Evolutionary conservation across 2,329 filamentous ascomycete genomes (phyloP).

Genomic region (Nemania sp.): DNA sequence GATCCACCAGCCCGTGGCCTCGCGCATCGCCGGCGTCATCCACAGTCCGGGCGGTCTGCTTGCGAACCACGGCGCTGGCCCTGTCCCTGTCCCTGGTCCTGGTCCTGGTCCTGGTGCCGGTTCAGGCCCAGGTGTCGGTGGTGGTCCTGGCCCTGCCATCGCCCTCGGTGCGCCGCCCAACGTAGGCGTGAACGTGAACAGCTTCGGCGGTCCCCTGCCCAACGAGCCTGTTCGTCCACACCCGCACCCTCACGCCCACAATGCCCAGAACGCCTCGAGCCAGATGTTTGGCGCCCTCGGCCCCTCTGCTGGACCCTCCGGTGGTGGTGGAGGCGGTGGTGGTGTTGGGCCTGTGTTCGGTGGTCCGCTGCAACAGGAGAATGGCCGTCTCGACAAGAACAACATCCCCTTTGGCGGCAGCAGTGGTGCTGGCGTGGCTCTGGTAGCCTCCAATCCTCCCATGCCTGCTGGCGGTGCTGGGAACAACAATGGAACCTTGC

Average conservation of each 20-base stretch:
- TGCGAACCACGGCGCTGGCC: constrained; percentile 71
- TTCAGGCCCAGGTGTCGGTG: too few species aligned
- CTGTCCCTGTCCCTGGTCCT: too few species aligned
- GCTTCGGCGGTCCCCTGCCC: constrained; percentile 59
- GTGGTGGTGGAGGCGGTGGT: constrained; percentile 56
- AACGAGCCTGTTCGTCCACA: constrained; percentile 54
- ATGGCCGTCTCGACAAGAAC: constrained; percentile 64
- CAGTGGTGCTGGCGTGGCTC: constrained; percentile 56
- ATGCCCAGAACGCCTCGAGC: constrained; percentile 50
- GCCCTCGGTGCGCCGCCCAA: constrained; percentile 57
- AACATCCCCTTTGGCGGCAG: constrained; percentile 57
- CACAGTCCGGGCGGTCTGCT: constrained; percentile 91
- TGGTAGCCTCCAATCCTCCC: constrained; percentile 38
- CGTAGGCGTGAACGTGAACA: constrained; percentile 52
- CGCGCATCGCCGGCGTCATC: constrained; percentile 77
- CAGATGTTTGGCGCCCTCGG: constrained; percentile 55
- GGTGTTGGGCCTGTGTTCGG: constrained; percentile 69
- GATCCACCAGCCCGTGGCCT: constrained; percentile 91
- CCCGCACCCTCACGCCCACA: constrained; percentile 58
- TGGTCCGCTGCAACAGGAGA: constrained; percentile 66
- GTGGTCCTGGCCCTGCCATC: constrained; percentile 58
- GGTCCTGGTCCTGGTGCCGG: too few species aligned
- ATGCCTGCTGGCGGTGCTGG: constrained; percentile 44
- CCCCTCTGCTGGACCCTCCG: constrained; percentile 29
- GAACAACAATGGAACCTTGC: constrained; percentile 41